Percentiles rank a stretch among this genome's conserved stretches.
Conservation (phyloP, 2,329 filamentous ascomycete genomes). For the Sporothrix schenckii region DNA sequence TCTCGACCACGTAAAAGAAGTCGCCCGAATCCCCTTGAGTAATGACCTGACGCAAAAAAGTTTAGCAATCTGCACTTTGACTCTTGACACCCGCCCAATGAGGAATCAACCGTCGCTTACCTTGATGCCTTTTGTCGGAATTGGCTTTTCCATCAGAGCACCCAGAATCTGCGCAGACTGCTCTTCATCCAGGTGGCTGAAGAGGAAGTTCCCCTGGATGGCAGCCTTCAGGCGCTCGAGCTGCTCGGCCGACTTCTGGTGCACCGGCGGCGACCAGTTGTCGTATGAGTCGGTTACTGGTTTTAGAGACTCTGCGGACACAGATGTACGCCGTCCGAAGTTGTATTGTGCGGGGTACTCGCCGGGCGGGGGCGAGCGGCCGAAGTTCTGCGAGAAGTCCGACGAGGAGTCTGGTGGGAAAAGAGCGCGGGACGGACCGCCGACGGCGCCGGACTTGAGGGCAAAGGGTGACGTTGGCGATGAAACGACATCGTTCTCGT, state of each 20-base stretch:
- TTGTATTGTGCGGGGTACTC: conserved; percentile 92
- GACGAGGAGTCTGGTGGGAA: conserved; percentile 26
- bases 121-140: conserved; percentile 84
- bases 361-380: conserved; percentile 59
- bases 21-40: conserved; percentile 94
- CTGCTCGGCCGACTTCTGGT: conserved; percentile 82
- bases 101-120: conserved; percentile 44
- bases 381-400: conserved; percentile 52
- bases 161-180: conserved; percentile 85
- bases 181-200: conserved; percentile 92
- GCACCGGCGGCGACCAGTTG: conserved; percentile 86
- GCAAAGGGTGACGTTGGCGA: conserved; percentile 59
- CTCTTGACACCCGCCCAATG: too few relatives aligned
- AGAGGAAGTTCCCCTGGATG: conserved; percentile 89
- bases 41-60: conserved; percentile 67
- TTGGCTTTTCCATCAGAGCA: conserved; percentile 90
- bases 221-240: conserved; percentile 75
- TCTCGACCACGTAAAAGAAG: conserved; percentile 97
- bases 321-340: conserved; percentile 88
- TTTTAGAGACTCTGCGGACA: conserved; percentile 94
- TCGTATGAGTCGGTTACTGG: conserved; percentile 80
- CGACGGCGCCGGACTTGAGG: conserved; percentile 1
- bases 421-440: conserved; percentile 23
- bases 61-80: conserved; percentile 2
- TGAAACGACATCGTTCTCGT: conserved; percentile 76